phyloP scores from a whole-genome alignment of 2,329 filamentous ascomycete genomes.

The Saccharata proteae region DNA sequence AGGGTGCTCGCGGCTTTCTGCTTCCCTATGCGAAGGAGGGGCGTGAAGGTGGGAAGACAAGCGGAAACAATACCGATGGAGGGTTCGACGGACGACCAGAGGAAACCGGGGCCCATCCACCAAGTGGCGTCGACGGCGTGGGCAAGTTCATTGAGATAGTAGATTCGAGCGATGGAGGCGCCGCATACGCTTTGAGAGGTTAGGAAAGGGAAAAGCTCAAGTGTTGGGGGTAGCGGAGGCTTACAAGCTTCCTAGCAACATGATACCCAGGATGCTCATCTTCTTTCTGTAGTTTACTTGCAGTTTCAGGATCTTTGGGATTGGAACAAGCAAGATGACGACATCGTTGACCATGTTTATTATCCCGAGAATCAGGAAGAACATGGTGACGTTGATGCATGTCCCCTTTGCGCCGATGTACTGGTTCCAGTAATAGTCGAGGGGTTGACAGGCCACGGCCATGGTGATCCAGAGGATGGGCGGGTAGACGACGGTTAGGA shows the following conservation, averaged over 20 bases:
- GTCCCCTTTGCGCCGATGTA: background rate
- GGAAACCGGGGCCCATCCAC: background rate
- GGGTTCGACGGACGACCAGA: conserved; percentile 2
- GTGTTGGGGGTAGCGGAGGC: background rate
- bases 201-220: background rate
- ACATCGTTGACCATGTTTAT: conserved; percentile 4
- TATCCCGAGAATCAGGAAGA: conserved; percentile 1
- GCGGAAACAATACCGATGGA: conserved; percentile 1
- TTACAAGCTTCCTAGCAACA: conserved; percentile 2
- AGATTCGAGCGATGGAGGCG: conserved; percentile 1
- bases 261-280: conserved; percentile 1
- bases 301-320: conserved; percentile 1
- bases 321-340: conserved; percentile 1
- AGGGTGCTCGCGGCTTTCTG: no score
- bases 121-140: conserved; percentile 1
- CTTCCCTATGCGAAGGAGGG: background rate
- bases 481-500: conserved; percentile 1
- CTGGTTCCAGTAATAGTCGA: conserved; percentile 1
- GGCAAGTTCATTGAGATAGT: background rate
- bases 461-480: conserved; percentile 3
- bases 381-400: conserved; percentile 1
- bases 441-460: background rate
- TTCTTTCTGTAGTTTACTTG: background rate
- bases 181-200: background rate
- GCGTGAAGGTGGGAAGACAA: conserved; percentile 1